phyloP scores from a whole-genome alignment of 805 yeast genomes.

The Monosporozyma yasuniensis region DNA sequence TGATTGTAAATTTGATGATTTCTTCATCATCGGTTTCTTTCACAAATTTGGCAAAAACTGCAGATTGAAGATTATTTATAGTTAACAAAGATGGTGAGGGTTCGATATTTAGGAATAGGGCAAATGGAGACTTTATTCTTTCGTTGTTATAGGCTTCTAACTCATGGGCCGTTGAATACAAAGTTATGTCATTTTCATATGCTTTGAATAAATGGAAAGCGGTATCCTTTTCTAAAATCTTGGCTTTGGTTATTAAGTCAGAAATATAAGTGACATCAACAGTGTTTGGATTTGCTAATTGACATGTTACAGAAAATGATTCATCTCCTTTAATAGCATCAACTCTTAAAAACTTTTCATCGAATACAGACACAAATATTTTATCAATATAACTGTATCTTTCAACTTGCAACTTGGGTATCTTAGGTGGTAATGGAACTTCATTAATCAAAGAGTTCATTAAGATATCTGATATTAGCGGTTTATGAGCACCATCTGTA shows the following conservation, averaged over 20 bases:
- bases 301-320: slow-evolving; percentile 20
- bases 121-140: slow-evolving; percentile 50
- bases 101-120: slow-evolving; percentile 54
- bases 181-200: slow-evolving; percentile 30
- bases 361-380: slow-evolving; percentile 40
- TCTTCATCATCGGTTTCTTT: slow-evolving; percentile 21
- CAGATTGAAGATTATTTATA: slow-evolving; percentile 35
- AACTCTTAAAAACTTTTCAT: slow-evolving; percentile 21
- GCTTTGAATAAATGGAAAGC: slow-evolving; percentile 79
- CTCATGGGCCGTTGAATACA: slow-evolving; percentile 69
- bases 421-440: slow-evolving; percentile 52
- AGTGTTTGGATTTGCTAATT: slow-evolving; percentile 14
- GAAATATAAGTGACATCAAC: slow-evolving; percentile 57
- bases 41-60: slow-evolving; percentile 39
- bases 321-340: slow-evolving; percentile 18
- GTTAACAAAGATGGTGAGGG: slow-evolving; percentile 33
- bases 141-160: slow-evolving; percentile 42
- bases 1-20: slow-evolving; percentile 10
- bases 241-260: slow-evolving; percentile 45
- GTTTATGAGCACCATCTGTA: slow-evolving; percentile 24
- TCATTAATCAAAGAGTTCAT: slow-evolving; percentile 89
- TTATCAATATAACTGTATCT: slow-evolving; percentile 59
- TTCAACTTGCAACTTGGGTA: slow-evolving; percentile 63
- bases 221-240: slow-evolving; percentile 65
- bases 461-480: slow-evolving; percentile 66